Conservation (phyloP, 352 stramenopile genomes). For the Globisporangium ultimum region DNA sequence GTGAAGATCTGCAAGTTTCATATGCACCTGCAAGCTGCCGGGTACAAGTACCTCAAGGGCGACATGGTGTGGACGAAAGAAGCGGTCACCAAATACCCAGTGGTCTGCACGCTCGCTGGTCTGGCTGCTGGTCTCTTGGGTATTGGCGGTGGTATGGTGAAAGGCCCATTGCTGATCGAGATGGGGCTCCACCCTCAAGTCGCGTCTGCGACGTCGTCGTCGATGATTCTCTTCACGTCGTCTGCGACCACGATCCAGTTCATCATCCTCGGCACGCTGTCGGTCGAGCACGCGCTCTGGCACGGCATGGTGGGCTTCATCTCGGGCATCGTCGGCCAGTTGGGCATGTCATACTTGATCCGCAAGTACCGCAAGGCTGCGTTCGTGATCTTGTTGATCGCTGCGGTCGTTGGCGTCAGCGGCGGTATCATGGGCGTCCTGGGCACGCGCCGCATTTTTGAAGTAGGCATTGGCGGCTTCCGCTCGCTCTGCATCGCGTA, state of each 20-base stretch:
- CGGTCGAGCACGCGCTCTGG: conserved; percentile 88
- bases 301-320: conserved; percentile 92
- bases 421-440: conserved; percentile 72
- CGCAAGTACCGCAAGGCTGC: conserved; percentile 86
- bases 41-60: conserved; percentile 94
- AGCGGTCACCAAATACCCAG: conserved; percentile 85
- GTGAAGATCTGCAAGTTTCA: conserved; percentile 64
- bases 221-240: conserved; percentile 93
- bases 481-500: conserved; percentile 54
- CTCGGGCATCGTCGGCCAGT: conserved; percentile 89
- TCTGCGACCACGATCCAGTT: conserved; percentile 95
- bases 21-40: conserved; percentile 49
- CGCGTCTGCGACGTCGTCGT: conserved; percentile 84
- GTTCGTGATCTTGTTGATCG: conserved; percentile 78
- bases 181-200: conserved; percentile 89
- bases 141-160: conserved; percentile 91
- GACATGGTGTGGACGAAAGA: conserved; percentile 93
- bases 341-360: conserved; percentile 90
- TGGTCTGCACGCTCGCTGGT: conserved; percentile 66
- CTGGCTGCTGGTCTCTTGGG: conserved; percentile 74
- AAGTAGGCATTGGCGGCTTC: conserved; percentile 73
- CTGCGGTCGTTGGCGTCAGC: conserved; percentile 66
- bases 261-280: conserved; percentile 91
- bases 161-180: conserved; percentile 87
- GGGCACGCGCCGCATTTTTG: conserved; percentile 45